Percentiles rank a stretch among this genome's conserved stretches.
phyloP scores from a whole-genome alignment of 371 early-diverging fungal species.

The Umbelopsis sp. region DNA sequence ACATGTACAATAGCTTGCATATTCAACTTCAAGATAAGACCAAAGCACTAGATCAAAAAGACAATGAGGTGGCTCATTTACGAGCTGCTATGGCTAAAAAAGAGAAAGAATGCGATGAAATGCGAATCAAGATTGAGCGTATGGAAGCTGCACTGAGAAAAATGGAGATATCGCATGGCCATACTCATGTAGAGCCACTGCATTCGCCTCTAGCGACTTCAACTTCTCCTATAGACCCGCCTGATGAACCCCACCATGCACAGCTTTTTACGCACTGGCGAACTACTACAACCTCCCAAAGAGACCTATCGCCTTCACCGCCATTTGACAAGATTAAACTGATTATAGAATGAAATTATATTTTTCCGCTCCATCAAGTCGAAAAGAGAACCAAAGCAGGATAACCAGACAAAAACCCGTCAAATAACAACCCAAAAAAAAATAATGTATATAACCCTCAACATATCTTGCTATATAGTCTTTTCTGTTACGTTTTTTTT shows the following conservation, averaged over 20 bases:
- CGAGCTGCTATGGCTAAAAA: constrained; percentile 27
- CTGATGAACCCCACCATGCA: not conserved
- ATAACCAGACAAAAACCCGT: not conserved
- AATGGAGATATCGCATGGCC: constrained; percentile 8
- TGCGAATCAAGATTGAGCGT: constrained; percentile 8
- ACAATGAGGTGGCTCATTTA: constrained; percentile 33
- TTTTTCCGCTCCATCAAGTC: too few relatives aligned
- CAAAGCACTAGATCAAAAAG: constrained; percentile 31
- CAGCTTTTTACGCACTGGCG: constrained; percentile 1
- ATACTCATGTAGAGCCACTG: not conserved
- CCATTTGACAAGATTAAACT: not conserved
- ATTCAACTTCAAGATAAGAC: constrained; percentile 30
- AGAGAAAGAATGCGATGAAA: constrained; percentile 31
- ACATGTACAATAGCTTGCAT: constrained; percentile 26
- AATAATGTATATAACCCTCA: constrained; percentile 14
- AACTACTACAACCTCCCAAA: not conserved
- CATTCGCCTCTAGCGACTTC: not conserved
- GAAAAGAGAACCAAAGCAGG: not conserved
- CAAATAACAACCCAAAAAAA: not conserved
- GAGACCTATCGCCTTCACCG: not conserved
- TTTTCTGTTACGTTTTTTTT: not conserved
- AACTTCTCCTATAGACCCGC: not conserved
- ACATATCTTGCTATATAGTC: constrained; percentile 7
- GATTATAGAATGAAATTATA: constrained; percentile 1
- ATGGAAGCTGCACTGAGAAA: constrained; percentile 2